Base-by-base conservation (phyloP, 768 basidiomycete species). In the Auricularia auricula-judae region DNA sequence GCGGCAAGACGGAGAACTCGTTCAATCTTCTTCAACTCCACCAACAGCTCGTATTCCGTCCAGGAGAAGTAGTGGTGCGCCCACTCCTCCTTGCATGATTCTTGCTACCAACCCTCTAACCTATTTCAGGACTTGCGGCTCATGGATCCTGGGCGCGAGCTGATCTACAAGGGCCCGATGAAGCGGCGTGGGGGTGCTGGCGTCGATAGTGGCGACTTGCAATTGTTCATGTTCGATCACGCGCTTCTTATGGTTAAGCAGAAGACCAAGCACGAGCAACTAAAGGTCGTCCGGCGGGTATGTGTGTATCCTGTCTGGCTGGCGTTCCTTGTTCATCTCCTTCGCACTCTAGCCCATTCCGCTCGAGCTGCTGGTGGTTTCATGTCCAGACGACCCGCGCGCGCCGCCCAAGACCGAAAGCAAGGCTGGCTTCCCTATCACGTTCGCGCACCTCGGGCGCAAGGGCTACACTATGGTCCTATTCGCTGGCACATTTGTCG, bases 191-290 rank as follows among this genome's bases (percentile, higher is more conserved):
- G 86, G 1, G 85, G 85, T 3, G 77, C 78, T 4, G 82, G 86
- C 70, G 81, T 82, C 66, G 88, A 89, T 66, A 93, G 86, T 70
- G 93, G 93, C 16, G 96, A 98, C 72, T 79, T 98, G 61, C 84
- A 91, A 70, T 91, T 96, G 4, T 98, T 96, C 78, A 76, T 99
- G 71, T 97, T 99, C 72, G 97, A 99, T 73, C 97, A 99, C 74
- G 94, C 94, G 1, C 77, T 99, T 53, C 78, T 99, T 36, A 92
- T 98, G 84, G 94, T 91, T 67, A 98, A 93, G 76, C 76, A 93
- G 72, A 94, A 93, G 75, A 91, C 86, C 75, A 93, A 94, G 72
- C 86, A 87, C 62, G 95, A 98, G 69, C 91, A 93, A 70, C 88
- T 85, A 75, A 91, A 91, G 72, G 95, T 98, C 12, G 95, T 97